Conservation (phyloP, 805 yeast genomes). For the Saturnispora hagleri region DNA sequence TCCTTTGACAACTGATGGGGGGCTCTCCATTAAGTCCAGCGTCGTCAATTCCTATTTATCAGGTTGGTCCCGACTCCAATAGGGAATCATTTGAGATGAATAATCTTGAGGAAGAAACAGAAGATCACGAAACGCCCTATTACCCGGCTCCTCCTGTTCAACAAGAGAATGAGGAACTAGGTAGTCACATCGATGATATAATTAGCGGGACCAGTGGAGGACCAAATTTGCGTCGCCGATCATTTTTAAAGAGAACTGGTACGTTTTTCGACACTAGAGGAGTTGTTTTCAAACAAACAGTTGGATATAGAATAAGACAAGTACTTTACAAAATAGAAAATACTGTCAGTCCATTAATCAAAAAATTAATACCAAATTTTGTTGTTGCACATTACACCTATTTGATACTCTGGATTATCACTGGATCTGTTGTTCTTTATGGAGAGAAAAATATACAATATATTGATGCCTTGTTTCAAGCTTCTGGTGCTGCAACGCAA, state of each 20-base stretch:
- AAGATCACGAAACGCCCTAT: neutral
- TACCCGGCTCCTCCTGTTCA: neutral
- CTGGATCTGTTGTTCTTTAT: constrained; percentile 69
- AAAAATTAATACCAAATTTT: constrained; percentile 41
- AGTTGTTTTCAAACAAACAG: constrained; percentile 14
- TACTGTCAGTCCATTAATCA: constrained; percentile 33
- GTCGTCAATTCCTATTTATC: neutral
- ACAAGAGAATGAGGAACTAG: neutral
- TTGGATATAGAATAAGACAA: constrained; percentile 29
- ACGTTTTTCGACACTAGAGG: constrained; percentile 10
- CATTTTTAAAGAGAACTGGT: constrained; percentile 4
- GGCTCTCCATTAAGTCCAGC: neutral
- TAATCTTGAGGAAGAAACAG: neutral
- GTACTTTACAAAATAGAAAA: constrained; percentile 29
- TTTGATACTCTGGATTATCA: constrained; percentile 46
- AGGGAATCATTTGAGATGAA: neutral
- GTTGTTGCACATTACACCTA: constrained; percentile 67
- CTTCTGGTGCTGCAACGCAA: constrained; percentile 75
- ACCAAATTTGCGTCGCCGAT: neutral
- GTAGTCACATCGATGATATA: neutral
- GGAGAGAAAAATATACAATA: constrained; percentile 61
- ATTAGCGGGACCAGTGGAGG: neutral
- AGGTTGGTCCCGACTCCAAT: neutral
- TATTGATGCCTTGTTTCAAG: constrained; percentile 71
- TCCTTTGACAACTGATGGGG: neutral